phyloP scores from a whole-genome alignment of 2,329 filamentous ascomycete species.

The Neofusicoccum ribis region DNA sequence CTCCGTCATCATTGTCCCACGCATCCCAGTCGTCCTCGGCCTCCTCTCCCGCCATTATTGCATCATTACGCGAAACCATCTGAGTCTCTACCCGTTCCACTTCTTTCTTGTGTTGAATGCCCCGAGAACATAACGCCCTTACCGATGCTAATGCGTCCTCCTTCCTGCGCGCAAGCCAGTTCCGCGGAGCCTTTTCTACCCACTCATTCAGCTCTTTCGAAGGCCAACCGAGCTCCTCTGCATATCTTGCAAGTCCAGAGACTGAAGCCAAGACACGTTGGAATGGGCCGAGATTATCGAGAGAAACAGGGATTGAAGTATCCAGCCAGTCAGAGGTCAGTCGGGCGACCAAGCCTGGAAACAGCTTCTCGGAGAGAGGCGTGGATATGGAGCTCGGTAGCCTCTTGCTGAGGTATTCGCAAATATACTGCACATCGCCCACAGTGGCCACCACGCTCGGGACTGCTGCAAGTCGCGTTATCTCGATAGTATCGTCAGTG shows the following conservation, averaged over 20 bases:
- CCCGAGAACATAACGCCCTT: slow-evolving; percentile 66
- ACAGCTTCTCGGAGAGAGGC: slow-evolving; percentile 67
- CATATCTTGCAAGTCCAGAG: slow-evolving; percentile 61
- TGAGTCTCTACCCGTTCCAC: slow-evolving; percentile 87
- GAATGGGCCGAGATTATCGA: slow-evolving; percentile 71
- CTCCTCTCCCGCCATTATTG: slow-evolving; percentile 58
- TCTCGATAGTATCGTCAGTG: slow-evolving; percentile 36
- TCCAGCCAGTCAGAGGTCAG: slow-evolving; percentile 76
- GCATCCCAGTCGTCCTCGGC: slow-evolving; percentile 76
- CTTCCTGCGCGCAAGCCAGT: slow-evolving; percentile 83
- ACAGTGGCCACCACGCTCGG: slow-evolving; percentile 32
- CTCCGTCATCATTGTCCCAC: slow-evolving; percentile 70
- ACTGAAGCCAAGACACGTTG: slow-evolving; percentile 68
- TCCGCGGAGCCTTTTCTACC: slow-evolving; percentile 74
- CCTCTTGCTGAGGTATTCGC: slow-evolving; percentile 52
- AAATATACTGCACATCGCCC: slow-evolving; percentile 31
- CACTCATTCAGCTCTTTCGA: slow-evolving; percentile 70
- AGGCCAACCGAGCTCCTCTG: slow-evolving; percentile 65
- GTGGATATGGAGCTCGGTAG: slow-evolving; percentile 51
- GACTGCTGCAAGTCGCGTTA: slow-evolving; percentile 29
- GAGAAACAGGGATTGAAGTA: slow-evolving; percentile 70
- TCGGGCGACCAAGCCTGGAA: slow-evolving; percentile 66
- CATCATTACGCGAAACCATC: slow-evolving; percentile 69
- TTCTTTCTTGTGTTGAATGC: slow-evolving; percentile 65
- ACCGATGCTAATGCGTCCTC: slow-evolving; percentile 77